Evolutionary conservation across 106 monocot genomes (phyloP).

Genomic region (Dioscorea alata): DNA sequence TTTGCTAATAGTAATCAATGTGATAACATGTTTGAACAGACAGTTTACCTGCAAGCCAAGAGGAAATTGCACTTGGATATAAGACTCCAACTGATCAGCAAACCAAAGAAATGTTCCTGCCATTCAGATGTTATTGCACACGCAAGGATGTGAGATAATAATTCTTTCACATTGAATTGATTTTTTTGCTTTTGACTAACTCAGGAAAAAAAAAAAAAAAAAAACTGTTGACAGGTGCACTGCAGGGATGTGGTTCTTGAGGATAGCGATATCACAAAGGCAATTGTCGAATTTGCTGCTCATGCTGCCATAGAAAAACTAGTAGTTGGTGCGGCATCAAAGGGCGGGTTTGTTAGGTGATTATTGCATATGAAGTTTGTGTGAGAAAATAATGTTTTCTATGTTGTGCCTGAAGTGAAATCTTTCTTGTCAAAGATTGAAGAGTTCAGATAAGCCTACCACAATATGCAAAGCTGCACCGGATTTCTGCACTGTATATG

Average conservation of each 20-base stretch:
- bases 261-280: slow-evolving; percentile 31
- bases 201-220: too few relatives aligned
- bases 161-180: neutral
- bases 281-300: slow-evolving; percentile 29
- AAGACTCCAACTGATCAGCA: neutral
- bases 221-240: slow-evolving; percentile 1
- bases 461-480: slow-evolving; percentile 48
- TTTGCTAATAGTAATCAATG: neutral
- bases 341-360: slow-evolving; percentile 46
- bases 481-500: slow-evolving; percentile 80
- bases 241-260: slow-evolving; percentile 32
- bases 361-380: too few relatives aligned
- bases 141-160: slow-evolving; percentile 38
- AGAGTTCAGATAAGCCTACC: slow-evolving; percentile 22
- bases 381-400: too few relatives aligned
- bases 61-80: neutral
- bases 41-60: neutral
- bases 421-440: slow-evolving; percentile 38
- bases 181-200: too few relatives aligned
- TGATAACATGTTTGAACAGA: neutral
- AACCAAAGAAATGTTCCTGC: slow-evolving; percentile 47
- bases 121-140: slow-evolving; percentile 43
- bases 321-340: slow-evolving; percentile 47
- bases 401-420: too few relatives aligned
- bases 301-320: slow-evolving; percentile 35